A percentile compares a stretch with the other conserved stretches of the same genome.
phyloP scores from a whole-genome alignment of 108 stramenopile genomes.

The Nitzschia sp. region DNA sequence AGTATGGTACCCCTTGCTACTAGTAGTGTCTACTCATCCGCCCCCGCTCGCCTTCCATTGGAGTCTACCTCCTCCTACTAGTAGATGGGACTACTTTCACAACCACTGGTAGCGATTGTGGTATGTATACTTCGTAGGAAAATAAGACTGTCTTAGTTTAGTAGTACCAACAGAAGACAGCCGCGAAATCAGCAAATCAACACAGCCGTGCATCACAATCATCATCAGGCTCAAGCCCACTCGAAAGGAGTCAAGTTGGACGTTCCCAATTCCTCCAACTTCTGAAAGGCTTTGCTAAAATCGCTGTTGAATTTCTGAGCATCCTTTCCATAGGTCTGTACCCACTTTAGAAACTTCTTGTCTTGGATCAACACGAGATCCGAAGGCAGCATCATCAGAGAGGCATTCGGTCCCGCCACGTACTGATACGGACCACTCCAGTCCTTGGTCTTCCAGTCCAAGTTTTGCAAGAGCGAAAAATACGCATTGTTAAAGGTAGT shows the following conservation, averaged over 20 bases:
- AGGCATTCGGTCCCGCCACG: slow-evolving; percentile 49
- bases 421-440: slow-evolving; percentile 81
- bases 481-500: slow-evolving; percentile 79
- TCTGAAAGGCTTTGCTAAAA: slow-evolving; percentile 77
- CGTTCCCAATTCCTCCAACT: slow-evolving; percentile 62
- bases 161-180: no score
- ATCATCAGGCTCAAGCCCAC: neutral
- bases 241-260: neutral
- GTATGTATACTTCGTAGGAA: no score
- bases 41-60: no score
- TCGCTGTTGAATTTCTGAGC: slow-evolving; percentile 64
- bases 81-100: no score
- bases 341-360: slow-evolving; percentile 69
- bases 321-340: slow-evolving; percentile 75
- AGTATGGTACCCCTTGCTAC: no score
- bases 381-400: slow-evolving; percentile 85
- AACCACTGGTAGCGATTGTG: no score
- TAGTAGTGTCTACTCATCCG: no score
- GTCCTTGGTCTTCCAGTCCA: slow-evolving; percentile 63
- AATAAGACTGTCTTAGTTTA: no score
- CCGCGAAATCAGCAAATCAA: no score
- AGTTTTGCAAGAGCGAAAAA: slow-evolving; percentile 55
- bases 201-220: no score
- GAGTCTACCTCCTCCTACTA: no score
- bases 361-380: slow-evolving; percentile 81